Conservation (phyloP, 805 yeast species). For the Candida sonorensis region DNA sequence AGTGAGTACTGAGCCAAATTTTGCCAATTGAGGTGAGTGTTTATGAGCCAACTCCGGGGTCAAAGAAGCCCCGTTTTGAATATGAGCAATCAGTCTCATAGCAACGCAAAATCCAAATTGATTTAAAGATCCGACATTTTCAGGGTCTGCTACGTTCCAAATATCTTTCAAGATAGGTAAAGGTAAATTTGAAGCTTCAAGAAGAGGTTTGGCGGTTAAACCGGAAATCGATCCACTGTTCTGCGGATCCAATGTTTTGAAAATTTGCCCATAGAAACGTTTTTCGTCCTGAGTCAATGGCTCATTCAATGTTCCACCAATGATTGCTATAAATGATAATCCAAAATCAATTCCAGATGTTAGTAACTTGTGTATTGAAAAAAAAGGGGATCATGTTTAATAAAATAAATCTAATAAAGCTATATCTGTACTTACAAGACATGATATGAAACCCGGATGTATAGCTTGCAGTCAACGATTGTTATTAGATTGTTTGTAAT, state of each 20-base stretch:
- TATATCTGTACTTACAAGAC: no score
- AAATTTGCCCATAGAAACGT: slow-evolving; percentile 63
- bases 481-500: no score
- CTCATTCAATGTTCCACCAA: slow-evolving; percentile 18
- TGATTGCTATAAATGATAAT: slow-evolving; percentile 2
- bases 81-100: slow-evolving; percentile 81
- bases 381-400: no score
- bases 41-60: slow-evolving; percentile 42
- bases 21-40: slow-evolving; percentile 57
- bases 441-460: no score
- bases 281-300: slow-evolving; percentile 70
- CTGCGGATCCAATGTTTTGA: slow-evolving; percentile 74
- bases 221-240: slow-evolving; percentile 81
- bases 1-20: slow-evolving; percentile 36
- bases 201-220: slow-evolving; percentile 70
- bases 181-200: slow-evolving; percentile 81
- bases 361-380: no score
- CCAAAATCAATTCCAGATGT: not conserved
- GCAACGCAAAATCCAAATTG: slow-evolving; percentile 79
- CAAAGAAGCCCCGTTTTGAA: slow-evolving; percentile 63
- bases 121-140: slow-evolving; percentile 76
- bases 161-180: slow-evolving; percentile 77
- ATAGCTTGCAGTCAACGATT: no score
- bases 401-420: no score
- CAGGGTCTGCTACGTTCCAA: slow-evolving; percentile 93